Evolutionary conservation across 139 green algal species (phyloP).

Genomic region (Asterochloris erici): DNA sequence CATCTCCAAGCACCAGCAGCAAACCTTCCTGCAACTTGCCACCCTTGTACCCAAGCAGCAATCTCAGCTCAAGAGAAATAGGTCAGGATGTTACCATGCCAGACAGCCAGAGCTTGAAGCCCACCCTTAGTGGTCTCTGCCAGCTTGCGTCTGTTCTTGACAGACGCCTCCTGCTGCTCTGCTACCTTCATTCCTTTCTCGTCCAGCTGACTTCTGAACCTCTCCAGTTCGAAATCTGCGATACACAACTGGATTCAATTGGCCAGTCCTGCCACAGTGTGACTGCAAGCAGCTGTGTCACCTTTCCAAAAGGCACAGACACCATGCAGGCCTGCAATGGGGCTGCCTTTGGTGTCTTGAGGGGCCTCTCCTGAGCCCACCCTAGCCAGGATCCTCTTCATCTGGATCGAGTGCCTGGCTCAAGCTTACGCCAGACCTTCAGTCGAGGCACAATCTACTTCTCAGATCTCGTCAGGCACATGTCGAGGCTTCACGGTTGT

Average conservation of each 20-base stretch:
- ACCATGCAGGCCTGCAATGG: neutral
- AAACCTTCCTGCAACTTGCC: neutral
- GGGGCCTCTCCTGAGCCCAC: no score
- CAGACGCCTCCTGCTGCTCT: constrained; percentile 74
- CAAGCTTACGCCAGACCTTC: no score
- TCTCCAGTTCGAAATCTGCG: constrained; percentile 85
- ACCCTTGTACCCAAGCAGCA: neutral
- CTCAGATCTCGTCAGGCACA: no score
- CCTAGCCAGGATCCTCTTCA: neutral
- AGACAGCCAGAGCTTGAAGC: neutral
- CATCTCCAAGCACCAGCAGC: neutral
- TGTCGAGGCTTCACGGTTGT: no score
- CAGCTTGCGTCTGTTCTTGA: constrained; percentile 48
- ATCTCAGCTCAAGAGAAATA: neutral
- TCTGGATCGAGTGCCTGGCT: no score
- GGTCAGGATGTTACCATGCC: neutral
- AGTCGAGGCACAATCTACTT: no score
- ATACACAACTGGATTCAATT: neutral
- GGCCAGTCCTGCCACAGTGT: neutral
- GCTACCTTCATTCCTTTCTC: constrained; percentile 79
- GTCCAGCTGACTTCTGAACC: constrained; percentile 66
- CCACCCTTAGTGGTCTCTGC: constrained; percentile 62
- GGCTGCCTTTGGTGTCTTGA: neutral
- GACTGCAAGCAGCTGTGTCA: neutral
- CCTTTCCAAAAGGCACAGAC: constrained; percentile 11